These are phyloP conservation scores for Russula compacta DNA, from an alignment of 768 basidiomycete genomes.

Conservation along the genomic window DNA sequence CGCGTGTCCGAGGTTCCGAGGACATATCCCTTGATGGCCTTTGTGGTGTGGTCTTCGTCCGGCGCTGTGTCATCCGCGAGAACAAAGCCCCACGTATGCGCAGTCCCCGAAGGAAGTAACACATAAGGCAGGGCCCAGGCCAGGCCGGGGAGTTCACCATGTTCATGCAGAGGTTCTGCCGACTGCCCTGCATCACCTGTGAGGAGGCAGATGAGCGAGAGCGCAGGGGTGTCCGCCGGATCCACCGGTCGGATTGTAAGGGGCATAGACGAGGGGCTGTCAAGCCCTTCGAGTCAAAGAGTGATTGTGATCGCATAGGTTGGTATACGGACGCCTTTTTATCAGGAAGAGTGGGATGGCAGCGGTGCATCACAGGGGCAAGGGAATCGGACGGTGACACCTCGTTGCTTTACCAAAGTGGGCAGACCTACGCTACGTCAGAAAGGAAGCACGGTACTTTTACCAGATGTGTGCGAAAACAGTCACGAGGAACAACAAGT, in stretches of 20 bases:
- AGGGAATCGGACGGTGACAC: neutral
- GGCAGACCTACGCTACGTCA: neutral
- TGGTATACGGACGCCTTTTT: neutral
- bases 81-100: constrained; percentile 61
- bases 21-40: constrained; percentile 60
- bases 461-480: neutral
- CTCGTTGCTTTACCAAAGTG: neutral
- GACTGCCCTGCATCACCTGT: constrained; percentile 65
- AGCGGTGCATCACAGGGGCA: neutral
- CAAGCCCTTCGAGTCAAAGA: neutral
- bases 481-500: neutral
- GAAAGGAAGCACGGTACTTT: constrained; percentile 1
- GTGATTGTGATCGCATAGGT: neutral
- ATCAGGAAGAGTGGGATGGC: neutral
- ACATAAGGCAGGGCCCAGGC: constrained; percentile 72
- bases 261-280: constrained; percentile 3
- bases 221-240: constrained; percentile 41
- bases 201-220: constrained; percentile 66
- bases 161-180: constrained; percentile 52
- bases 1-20: constrained; percentile 62
- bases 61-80: constrained; percentile 40
- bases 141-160: constrained; percentile 57
- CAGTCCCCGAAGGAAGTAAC: constrained; percentile 36
- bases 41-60: constrained; percentile 24
- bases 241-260: constrained; percentile 46